Base-by-base conservation (phyloP, 2,329 filamentous ascomycete species). In the Diaporthe vexans region DNA sequence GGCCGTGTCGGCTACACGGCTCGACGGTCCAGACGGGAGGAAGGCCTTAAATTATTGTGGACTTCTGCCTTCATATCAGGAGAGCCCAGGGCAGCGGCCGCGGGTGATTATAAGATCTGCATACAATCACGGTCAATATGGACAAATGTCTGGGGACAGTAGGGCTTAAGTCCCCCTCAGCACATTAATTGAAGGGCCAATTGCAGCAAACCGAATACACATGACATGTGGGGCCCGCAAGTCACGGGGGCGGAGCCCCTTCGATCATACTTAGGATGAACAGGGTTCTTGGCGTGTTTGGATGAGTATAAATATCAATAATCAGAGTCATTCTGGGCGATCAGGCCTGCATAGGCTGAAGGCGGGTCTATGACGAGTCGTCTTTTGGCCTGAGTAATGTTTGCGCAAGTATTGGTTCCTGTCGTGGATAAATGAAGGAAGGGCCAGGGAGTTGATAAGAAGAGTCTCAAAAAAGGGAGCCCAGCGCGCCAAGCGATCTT, bases 391-490 rank as follows among this genome's bases (percentile, higher is more conserved):
- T 68, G 46, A 68, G 46, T 68, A 68, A 40, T 52, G 33, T 11
- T 13, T n/a, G 63, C 29, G 63, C n/a, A n/a, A 26, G 63, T 51
- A 40, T 54, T 52, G 63, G 33, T 68, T 17, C 51, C 59, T 73
- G 71, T 73, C 33, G 29, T 26, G 56, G 54, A 52, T 71, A 71
- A 48, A 71, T 71, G 69, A 71, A 48, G n/a, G 46, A 54, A 43
- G 40, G 40, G 15, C 63, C 4, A 40, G 51, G 35, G 10, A 29
- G 61, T 43, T 19, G 13, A 17, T 43, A 43, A 43, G 40, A 19
- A 19, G 4, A 43, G 40, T 19, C 6, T 17, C 17, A 26, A 43
- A 19, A 43, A 35, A 46, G 57, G 21, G 26, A 58, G 52, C 54
- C 1, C 52, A 21, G 43, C 48, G 26, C 37, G 71, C 61, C 63